Base-by-base conservation (phyloP, 805 yeast genomes). In the Candida boidinii region DNA sequence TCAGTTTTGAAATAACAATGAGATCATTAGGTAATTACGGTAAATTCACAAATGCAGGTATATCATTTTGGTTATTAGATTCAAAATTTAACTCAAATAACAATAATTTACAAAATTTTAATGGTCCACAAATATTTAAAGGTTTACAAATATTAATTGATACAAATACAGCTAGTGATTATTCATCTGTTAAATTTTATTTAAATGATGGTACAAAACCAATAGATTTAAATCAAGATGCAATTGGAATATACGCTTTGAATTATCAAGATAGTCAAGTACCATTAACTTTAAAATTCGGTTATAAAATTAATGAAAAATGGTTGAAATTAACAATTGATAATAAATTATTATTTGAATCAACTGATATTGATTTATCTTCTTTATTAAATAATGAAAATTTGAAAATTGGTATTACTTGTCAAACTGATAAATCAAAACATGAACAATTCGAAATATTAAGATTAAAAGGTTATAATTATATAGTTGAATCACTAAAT, bases 311-410 rank as follows among this genome's bases (percentile, higher is more conserved):
- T 4, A 6, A n/a, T 2, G 53, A 54, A 8, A 43, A 45, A 7
- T 49, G 58, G 26, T 53, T 70, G 38, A 77, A 79, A 42, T 66
- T 81, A n/a, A 85, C 82, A 39, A 59, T 79, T 31, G 85, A 82
- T 53, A 82, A 82, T 51, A 73, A 69, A 43, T 62, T 82, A 36
- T 76, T 87, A 48, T 73, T 81, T 54, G 76, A 76, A 52, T 76
- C 87, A 0, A 68, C 72, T 37, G 54, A 70, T 34, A 58, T 81
- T 23, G 48, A 54, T 23, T 48, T 81, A 14, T 72, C 72, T 21
- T 33, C 45, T 3, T 18, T 52, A 9, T 39, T 51, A 5, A 36
- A 41, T 15, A 41, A 49, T 1, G 43, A 58, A 10, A 55, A 60
- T 22, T 62, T 69, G 38, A 63, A 56, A 30, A 37, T 80, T 29